A percentile compares a stretch with the other conserved stretches of the same genome.
Evolutionary conservation across 2,329 filamentous ascomycete species (phyloP).

Genomic region (Colletotrichum endophyticum): DNA sequence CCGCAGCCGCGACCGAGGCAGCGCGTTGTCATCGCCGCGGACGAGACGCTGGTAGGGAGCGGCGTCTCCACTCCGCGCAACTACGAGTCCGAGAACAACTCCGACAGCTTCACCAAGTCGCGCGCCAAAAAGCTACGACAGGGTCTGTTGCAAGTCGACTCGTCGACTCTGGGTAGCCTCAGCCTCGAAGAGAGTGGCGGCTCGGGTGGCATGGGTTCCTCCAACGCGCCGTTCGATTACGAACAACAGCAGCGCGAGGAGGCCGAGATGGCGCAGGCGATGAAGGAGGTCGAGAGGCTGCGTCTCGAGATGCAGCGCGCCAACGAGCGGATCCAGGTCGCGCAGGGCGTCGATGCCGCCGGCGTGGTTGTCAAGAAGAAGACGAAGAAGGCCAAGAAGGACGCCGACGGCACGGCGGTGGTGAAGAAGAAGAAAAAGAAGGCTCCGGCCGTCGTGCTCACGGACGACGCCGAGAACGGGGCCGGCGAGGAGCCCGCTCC

Average conservation of each 20-base stretch:
- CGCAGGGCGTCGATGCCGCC: conserved; percentile 70
- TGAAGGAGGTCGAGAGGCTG: conserved; percentile 86
- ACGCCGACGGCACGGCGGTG: conserved; percentile 33
- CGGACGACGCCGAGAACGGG: conserved; percentile 13
- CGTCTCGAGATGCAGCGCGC: conserved; percentile 88
- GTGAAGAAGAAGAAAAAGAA: conserved; percentile 56
- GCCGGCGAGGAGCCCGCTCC: not conserved
- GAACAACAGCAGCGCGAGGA: conserved; percentile 78
- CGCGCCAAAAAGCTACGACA: conserved; percentile 60
- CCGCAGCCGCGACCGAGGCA: conserved; percentile 52
- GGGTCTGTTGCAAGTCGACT: conserved; percentile 82
- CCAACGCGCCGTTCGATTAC: conserved; percentile 53
- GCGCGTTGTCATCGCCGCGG: conserved; percentile 71
- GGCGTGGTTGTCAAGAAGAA: conserved; percentile 71
- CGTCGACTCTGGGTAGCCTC: conserved; percentile 77
- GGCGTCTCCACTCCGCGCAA: conserved; percentile 53
- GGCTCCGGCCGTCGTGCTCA: conserved; percentile 34
- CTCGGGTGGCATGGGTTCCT: conserved; percentile 43
- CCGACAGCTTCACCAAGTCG: conserved; percentile 52
- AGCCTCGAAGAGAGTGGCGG: conserved; percentile 58
- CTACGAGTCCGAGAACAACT: conserved; percentile 60
- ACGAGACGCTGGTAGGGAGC: conserved; percentile 72
- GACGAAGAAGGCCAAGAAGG: conserved; percentile 65
- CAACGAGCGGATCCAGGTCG: conserved; percentile 75
- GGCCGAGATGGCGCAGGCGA: conserved; percentile 84